phyloP scores from a whole-genome alignment of 1,139 yeast genomes.

The Arxiozyma heterogenica region DNA sequence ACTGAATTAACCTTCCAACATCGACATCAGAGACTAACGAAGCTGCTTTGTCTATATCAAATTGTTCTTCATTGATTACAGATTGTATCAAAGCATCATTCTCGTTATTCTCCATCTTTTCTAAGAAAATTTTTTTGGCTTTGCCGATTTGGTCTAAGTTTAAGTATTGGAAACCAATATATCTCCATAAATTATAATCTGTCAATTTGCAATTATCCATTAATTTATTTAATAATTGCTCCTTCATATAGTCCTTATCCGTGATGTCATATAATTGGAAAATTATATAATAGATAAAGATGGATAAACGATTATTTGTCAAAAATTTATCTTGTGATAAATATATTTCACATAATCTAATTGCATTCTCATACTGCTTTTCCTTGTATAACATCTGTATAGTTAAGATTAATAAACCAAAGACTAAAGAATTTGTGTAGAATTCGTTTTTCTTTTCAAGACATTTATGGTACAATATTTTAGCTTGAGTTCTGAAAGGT shows the following conservation, averaged over 20 bases:
- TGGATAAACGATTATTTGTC: conserved; percentile 4
- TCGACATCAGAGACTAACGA: conserved; percentile 37
- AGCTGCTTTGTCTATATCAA: conserved; percentile 21
- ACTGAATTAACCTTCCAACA: conserved; percentile 32
- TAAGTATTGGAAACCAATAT: conserved; percentile 41
- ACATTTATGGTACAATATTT: conserved; percentile 19
- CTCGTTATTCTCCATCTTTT: conserved; percentile 5
- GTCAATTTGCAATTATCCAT: background rate
- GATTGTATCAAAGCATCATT: conserved; percentile 13
- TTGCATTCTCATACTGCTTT: conserved; percentile 25
- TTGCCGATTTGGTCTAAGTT: conserved; percentile 27
- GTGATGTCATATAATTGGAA: conserved; percentile 21
- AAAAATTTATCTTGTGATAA: conserved; percentile 4
- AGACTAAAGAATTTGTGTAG: conserved; percentile 15
- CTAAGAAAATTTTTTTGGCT: conserved; percentile 24
- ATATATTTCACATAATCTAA: conserved; percentile 20
- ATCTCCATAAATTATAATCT: conserved; percentile 35
- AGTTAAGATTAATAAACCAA: conserved; percentile 21
- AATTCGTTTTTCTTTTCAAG: conserved; percentile 12
- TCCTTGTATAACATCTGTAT: conserved; percentile 23
- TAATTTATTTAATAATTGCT: conserved; percentile 13
- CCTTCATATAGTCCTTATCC: conserved; percentile 18
- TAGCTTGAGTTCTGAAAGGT: conserved; percentile 26
- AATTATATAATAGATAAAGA: conserved; percentile 15
- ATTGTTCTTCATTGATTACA: conserved; percentile 10